Evolutionary conservation across 345 rosid genomes (phyloP), one percentile per base, ranked within the genome.

Genomic region (Isatis tinctoria): DNA sequence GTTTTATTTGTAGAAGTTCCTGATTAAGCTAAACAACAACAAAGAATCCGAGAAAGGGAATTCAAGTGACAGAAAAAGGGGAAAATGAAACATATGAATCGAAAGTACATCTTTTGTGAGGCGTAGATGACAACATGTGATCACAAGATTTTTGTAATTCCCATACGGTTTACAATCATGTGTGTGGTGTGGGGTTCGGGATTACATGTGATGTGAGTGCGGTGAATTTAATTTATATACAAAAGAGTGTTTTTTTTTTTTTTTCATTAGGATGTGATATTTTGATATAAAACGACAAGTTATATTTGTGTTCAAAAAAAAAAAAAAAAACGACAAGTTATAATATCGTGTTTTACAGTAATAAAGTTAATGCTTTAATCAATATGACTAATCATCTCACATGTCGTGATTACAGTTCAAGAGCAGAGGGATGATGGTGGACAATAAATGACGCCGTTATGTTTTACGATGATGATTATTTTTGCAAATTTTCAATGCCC

Each of bases 121-220:
- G 67, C 70, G 37, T 44, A 65, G 72, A 66, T 74, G 73, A 37
- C 51, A 75, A 53, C 70, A 69, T 75, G 79, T 75, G 66, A 67
- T 58, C 43, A 18, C 48, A 43, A 35, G 35, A 57, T 65, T 32
- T 58, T 30, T 17, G 36, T 56, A 24, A 14, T 32, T 49, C 44
- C 44, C 71, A 43, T 35, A 36, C 69, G 54, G 36, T 72, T 57
- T 17, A 39, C 53, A 59, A 74, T 52, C 14, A 51, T 60, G 73
- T 49, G 49, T 49, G 62, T 68, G 69, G n/a, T n/a, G n/a, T n/a
- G n/a, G n/a, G 79, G 78, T 60, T 68, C 79, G 45, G 62, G 10
- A 17, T 68, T 68, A 40, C 74, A 41, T 75, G 57, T 75, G 74
- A 68, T 30, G 10, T 3, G 33, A 68, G 32, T 74, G 65, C 64